Base-by-base conservation (phyloP, 768 basidiomycete species). In the Boletellus emodensis region DNA sequence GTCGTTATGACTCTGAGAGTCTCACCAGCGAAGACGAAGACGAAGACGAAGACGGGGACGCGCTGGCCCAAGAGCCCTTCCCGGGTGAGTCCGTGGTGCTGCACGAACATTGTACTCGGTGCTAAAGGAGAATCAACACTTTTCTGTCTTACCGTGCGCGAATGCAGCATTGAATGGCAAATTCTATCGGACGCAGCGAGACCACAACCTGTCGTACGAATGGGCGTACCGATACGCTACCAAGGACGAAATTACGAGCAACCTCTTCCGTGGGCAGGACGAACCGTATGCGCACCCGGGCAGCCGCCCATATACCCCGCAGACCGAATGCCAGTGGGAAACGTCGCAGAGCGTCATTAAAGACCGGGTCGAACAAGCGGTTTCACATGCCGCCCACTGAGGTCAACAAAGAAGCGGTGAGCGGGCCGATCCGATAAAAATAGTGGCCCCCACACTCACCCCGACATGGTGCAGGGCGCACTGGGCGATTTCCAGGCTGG, bases 211-310 rank as follows among this genome's bases (percentile, higher is more conserved):
- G 39, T 48, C 55, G 18, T 40, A 52, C 8, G 54, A 50, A 22
- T 68, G 68, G 68, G 42, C 34, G 32, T 68, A 68, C 50, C 66
- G 66, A 47, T 70, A 70, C 33, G 56, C 66, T 30, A 68, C 66
- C 28, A 44, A 59, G 14, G 52, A 68, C n/a, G 66, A 68, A 45
- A 60, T 70, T 4, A 52, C 43, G 11, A 57, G 54, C 45, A 68
- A 68, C 52, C 40, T 54, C 38, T 66, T 63, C 47, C 53, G 18
- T 4, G 59, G 55, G 9, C 59, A 57, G 43, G 51, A 47, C n/a
- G 58, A 51, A 37, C 49, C 33, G 18, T 54, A 60, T 40, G 46
- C 30, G 30, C 49, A 26, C 28, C 36, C 36, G 5, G 13, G 20
- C 20, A 24, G 32, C 34, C 52, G 37, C n/a, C 41, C 32, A 24